Evolutionary conservation across 1,139 yeast species (phyloP).

Genomic region (Maudiozyma humilis): DNA sequence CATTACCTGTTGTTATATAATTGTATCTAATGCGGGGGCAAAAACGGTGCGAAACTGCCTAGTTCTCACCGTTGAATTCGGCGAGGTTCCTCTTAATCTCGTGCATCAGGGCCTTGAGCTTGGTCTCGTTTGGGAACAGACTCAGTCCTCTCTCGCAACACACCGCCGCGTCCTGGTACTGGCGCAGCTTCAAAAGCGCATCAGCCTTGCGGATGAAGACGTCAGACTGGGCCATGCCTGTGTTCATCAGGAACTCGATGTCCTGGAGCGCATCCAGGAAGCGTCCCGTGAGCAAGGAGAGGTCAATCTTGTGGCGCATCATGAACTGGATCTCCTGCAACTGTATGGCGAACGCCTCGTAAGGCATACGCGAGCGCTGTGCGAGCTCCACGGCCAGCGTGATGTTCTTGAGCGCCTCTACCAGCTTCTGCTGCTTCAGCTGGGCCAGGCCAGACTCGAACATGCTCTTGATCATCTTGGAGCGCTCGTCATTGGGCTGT

Average conservation of each 20-base stretch:
- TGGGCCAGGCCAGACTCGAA: slow-evolving; percentile 64
- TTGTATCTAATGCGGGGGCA: too few species aligned
- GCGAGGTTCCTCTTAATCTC: slow-evolving; percentile 25
- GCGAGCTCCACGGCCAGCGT: slow-evolving; percentile 77
- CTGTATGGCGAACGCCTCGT: slow-evolving; percentile 77
- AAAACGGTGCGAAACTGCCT: too few species aligned
- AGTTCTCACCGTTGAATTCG: slow-evolving; percentile 29
- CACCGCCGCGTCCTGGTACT: slow-evolving; percentile 62
- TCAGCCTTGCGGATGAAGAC: slow-evolving; percentile 78
- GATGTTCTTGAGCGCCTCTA: slow-evolving; percentile 68
- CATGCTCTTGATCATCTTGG: slow-evolving; percentile 62
- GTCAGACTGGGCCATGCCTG: slow-evolving; percentile 60
- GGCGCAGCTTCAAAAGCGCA: slow-evolving; percentile 61
- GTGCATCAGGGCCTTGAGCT: slow-evolving; percentile 31
- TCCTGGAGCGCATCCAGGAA: slow-evolving; percentile 75
- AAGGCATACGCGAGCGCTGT: slow-evolving; percentile 61
- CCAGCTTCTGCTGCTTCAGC: slow-evolving; percentile 51
- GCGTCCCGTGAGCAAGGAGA: slow-evolving; percentile 55
- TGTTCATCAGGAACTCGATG: slow-evolving; percentile 63
- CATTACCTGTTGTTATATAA: too few species aligned
- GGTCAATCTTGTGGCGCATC: slow-evolving; percentile 76
- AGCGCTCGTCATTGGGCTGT: slow-evolving; percentile 54
- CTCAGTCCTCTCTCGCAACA: slow-evolving; percentile 74
- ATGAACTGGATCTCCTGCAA: slow-evolving; percentile 68
- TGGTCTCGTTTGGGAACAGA: slow-evolving; percentile 48